Base-by-base conservation (phyloP, 2,329 filamentous ascomycete genomes). In the Alternaria postmessia region DNA sequence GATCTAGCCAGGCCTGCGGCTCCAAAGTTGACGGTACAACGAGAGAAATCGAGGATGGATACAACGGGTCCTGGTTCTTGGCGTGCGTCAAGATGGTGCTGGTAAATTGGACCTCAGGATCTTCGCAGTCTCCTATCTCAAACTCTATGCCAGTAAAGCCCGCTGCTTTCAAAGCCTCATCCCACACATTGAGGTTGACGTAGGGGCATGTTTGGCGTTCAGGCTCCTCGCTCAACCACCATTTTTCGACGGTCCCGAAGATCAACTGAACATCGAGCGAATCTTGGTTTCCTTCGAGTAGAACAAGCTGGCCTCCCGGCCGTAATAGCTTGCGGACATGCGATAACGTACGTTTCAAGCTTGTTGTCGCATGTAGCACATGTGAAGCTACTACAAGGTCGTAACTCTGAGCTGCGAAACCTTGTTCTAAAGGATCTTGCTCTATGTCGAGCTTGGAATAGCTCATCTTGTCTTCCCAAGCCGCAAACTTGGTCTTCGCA, bases 221-320 rank as follows among this genome's bases (percentile, higher is more conserved):
- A 26, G 28, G 41, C 22, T 54, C 52, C 32, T 54, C 42, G 26
- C 51, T 36, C 26, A 54, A 20, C 51, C 51, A 54, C 51, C 51
- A 54, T 16, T 3, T 36, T 16, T 34, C 28, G 6, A 46, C 30
- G 0, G 51, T 54, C 9, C 51, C 51, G 12, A 54, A 54, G 7
- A 54, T 36, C 2, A 54, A 34, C 14, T 54, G 51, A 8, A 46
- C 41, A 3, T 54, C 51, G 16, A 54, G 51, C 1, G 41, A 36
- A 20, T 54, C 42, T 24, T 54, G 41, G 5, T 8, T 54, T 4
- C 32, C 28, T 32, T 54, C 51, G 7, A 54, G 41, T 30, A 54
- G 11, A 18, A 47, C 30, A 4, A 54, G 42, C 41, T 46, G 12
- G 5, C 42, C 51, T 9, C 51, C 51, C 2, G 51, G 51, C 38